Conservation (phyloP, 2,329 filamentous ascomycete species). For the Eutypa lata region DNA sequence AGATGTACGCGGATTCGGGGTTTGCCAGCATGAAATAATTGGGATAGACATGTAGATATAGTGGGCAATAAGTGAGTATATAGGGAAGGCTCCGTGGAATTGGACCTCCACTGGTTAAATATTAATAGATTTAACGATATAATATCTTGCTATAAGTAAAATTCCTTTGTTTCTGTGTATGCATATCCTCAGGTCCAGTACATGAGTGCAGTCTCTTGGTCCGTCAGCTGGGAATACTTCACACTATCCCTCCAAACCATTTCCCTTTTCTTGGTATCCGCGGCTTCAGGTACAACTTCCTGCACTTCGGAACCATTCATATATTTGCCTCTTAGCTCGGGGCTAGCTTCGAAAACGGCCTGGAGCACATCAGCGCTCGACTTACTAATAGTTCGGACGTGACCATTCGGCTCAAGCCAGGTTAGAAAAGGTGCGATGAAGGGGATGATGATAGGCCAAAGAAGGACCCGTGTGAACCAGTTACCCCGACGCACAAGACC, state of each 20-base stretch:
- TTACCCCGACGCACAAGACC: not conserved
- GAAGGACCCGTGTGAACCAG: not conserved
- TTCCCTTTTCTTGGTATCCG: conserved; percentile 1
- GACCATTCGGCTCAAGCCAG: conserved; percentile 2
- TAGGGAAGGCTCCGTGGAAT: no score
- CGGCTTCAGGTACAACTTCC: conserved; percentile 2
- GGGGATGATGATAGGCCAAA: not conserved
- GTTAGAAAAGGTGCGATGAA: not conserved
- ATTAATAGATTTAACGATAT: no score
- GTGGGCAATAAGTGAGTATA: no score
- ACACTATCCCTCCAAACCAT: conserved; percentile 3
- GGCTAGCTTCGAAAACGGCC: not conserved
- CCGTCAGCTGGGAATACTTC: conserved; percentile 2
- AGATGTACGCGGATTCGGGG: no score
- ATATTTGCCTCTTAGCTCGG: conserved; percentile 1
- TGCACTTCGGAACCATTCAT: conserved; percentile 1
- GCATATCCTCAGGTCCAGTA: conserved; percentile 1
- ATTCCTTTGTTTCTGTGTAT: no score
- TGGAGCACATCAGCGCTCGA: not conserved
- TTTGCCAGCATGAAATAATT: no score
- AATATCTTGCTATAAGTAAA: no score
- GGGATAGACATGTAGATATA: no score
- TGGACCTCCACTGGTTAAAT: no score
- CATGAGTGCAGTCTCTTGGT: not conserved
- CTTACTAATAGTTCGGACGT: conserved; percentile 1